Conservation (phyloP, 148 eudicot genomes). For the Drosera capensis region DNA sequence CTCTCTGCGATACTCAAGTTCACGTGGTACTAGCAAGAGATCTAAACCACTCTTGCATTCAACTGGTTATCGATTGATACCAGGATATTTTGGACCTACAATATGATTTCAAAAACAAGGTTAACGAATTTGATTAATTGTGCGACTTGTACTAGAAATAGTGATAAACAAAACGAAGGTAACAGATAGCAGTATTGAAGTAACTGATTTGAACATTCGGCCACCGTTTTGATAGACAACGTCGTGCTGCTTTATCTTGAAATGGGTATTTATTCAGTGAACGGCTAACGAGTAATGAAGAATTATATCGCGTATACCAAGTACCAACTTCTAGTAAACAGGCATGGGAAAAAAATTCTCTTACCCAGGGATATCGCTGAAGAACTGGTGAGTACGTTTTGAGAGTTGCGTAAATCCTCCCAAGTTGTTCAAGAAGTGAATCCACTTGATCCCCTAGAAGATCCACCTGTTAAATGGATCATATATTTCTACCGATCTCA, state of each 20-base stretch:
- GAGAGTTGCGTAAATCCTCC: constrained; percentile 30
- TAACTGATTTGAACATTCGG: too few species aligned
- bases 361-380: constrained; percentile 30
- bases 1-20: too few species aligned
- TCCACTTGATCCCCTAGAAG: constrained; percentile 71
- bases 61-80: neutral
- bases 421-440: constrained; percentile 29
- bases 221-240: too few species aligned
- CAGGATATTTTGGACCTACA: neutral
- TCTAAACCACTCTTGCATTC: too few species aligned
- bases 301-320: neutral
- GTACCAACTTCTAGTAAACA: neutral
- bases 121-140: too few species aligned
- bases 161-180: too few species aligned
- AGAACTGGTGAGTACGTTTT: constrained; percentile 28
- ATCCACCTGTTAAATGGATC: constrained; percentile 34
- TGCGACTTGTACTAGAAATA: too few species aligned
- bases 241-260: too few species aligned
- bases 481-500: neutral
- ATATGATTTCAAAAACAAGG: neutral
- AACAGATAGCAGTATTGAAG: too few species aligned
- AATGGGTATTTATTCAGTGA: too few species aligned
- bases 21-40: too few species aligned
- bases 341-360: neutral
- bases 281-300: neutral